Base-by-base conservation (phyloP, 108 stramenopile species). In the Fragilaria radians region DNA sequence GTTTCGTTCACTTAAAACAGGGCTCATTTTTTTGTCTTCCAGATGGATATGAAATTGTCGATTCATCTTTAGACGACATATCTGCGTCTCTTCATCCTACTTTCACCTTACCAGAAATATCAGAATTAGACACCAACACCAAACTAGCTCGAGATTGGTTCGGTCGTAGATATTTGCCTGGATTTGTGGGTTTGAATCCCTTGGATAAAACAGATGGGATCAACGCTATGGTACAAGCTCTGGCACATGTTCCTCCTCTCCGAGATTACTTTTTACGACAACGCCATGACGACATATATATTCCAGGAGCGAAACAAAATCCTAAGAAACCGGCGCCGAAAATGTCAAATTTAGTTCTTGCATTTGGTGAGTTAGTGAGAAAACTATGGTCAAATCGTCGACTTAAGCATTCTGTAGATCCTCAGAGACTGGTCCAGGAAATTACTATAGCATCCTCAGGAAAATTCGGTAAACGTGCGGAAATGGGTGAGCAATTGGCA, bases 171-270 rank as follows among this genome's bases (percentile, higher is more conserved):
- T 99, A 97, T 72, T 72, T 97, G 31, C 96, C 94, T 1, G 98
- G 98, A 9, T 96, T 86, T 77, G 82, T 96, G 3, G 96, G 96
- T 1, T 63, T 98, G 63, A 97, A 96, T 76, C 96, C 97, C 76
- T 67, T 97, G 33, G 70, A 82, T 54, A 80, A 83, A 65, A 95
- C 98, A 0, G 98, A 99, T 72, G 93, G 88, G 63, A 70, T 97
- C 55, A 97, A 93, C 61, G 85, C 83, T 14, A 74, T 83, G 21
- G 83, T 99, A 42, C 96, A 97, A 69, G 86, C 92, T 0, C 74
- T 99, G 62, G 90, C 75, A 0, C 96, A 95, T 66, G 96, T 99
- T 2, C 54, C 55, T 33, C 96, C 96, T 0, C 60, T 99, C 26
- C 72, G 99, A 22, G 83, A 98, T 71, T 97, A 76, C 64, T 99